Evolutionary conservation across 2,329 filamentous ascomycete species (phyloP).

Genomic region (Thermothelomyces thermophilus): DNA sequence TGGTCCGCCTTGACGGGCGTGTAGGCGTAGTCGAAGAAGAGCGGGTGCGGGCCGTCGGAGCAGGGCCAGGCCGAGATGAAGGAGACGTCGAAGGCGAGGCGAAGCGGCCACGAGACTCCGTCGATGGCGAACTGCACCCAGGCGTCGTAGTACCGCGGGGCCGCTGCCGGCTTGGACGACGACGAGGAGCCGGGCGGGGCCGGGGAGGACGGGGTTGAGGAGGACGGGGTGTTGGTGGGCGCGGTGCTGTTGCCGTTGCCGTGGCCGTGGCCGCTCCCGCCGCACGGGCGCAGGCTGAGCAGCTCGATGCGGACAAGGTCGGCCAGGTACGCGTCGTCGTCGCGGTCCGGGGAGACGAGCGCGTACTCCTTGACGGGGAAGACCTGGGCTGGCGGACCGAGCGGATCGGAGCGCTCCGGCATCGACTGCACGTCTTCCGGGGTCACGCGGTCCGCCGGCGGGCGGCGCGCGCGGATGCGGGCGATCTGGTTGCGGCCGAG

Average conservation of each 20-base stretch:
- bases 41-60: slow-evolving; percentile 55
- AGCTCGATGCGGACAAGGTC: slow-evolving; percentile 66
- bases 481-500: slow-evolving; percentile 64
- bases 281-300: slow-evolving; percentile 49
- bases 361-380: slow-evolving; percentile 65
- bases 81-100: slow-evolving; percentile 57
- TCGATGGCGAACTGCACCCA: slow-evolving; percentile 58
- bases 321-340: slow-evolving; percentile 41
- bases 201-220: slow-evolving; percentile 28
- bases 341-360: slow-evolving; percentile 49
- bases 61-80: slow-evolving; percentile 62
- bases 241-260: not conserved
- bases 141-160: slow-evolving; percentile 51
- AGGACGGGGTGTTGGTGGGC: not conserved
- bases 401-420: slow-evolving; percentile 59
- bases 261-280: slow-evolving; percentile 14
- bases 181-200: slow-evolving; percentile 5
- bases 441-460: slow-evolving; percentile 49
- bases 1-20: slow-evolving; percentile 55
- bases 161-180: not conserved
- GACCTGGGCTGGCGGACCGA: slow-evolving; percentile 55
- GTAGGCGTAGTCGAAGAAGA: slow-evolving; percentile 67
- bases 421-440: slow-evolving; percentile 58
- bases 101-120: slow-evolving; percentile 56
- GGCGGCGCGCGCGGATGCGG: slow-evolving; percentile 54